These are phyloP conservation scores for Aspergillus brasiliensis DNA, from an alignment of 2,329 filamentous ascomycete species.

Conservation along the genomic window DNA sequence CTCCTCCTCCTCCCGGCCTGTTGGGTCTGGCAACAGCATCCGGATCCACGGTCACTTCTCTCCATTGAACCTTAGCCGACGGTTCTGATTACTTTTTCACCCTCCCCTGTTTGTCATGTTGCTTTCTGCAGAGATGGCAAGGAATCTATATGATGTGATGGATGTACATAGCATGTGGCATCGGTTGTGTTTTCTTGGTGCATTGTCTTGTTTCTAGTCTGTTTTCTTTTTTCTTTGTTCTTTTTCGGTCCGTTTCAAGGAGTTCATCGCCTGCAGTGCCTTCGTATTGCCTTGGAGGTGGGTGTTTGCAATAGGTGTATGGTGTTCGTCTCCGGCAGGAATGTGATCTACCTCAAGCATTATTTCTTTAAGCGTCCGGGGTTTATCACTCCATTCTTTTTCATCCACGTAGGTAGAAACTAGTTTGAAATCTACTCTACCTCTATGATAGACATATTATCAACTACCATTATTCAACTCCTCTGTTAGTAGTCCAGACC, in stretches of 20 bases:
- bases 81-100: constrained; percentile 4
- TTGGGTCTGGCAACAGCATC: neutral
- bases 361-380: neutral
- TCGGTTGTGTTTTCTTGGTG: constrained; percentile 25
- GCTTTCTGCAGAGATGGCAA: constrained; percentile 9
- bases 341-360: constrained; percentile 28
- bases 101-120: constrained; percentile 11
- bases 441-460: neutral
- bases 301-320: constrained; percentile 34
- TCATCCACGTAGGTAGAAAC: neutral
- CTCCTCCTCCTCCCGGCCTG: constrained; percentile 7
- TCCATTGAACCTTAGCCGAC: constrained; percentile 3
- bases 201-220: constrained; percentile 23
- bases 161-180: constrained; percentile 40
- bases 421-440: neutral
- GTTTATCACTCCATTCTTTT: neutral
- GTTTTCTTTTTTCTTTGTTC: constrained; percentile 24
- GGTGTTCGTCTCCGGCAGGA: constrained; percentile 34
- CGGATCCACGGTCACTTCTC: neutral
- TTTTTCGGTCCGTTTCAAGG: constrained; percentile 27
- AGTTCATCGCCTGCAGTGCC: constrained; percentile 20
- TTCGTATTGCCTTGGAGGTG: constrained; percentile 27
- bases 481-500: neutral
- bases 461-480: neutral
- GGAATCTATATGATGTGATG: constrained; percentile 37